These are phyloP conservation scores for Meyerozyma smithsonii DNA, from an alignment of 1,139 yeast species.

Conservation along the genomic window DNA sequence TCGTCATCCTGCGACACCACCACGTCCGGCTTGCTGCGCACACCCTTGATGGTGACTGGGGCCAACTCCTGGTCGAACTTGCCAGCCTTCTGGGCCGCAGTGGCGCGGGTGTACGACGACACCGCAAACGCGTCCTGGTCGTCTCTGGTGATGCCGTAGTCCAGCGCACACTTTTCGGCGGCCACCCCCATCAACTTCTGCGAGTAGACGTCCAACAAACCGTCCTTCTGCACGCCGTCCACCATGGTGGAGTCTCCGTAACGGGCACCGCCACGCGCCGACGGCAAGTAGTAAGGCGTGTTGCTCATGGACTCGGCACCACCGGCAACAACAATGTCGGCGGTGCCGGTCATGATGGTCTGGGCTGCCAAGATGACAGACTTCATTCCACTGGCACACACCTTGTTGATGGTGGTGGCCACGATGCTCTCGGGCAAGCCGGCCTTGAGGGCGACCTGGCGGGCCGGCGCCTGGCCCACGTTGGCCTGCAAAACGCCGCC, in stretches of 20 bases:
- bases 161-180: constrained; percentile 92
- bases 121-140: constrained; percentile 72
- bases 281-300: constrained; percentile 87
- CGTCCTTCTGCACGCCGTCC: constrained; percentile 90
- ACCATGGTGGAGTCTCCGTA: constrained; percentile 75
- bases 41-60: constrained; percentile 83
- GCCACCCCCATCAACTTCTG: constrained; percentile 90
- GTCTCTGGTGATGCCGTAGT: constrained; percentile 58
- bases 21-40: constrained; percentile 87
- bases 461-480: constrained; percentile 96
- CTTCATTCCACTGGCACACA: constrained; percentile 96
- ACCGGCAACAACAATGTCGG: constrained; percentile 92
- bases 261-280: constrained; percentile 50
- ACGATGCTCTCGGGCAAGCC: constrained; percentile 76
- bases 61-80: constrained; percentile 78
- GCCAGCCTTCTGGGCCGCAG: constrained; percentile 70
- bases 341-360: constrained; percentile 79
- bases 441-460: constrained; percentile 92
- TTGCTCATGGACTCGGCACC: constrained; percentile 98
- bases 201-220: constrained; percentile 85
- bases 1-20: constrained; percentile 71
- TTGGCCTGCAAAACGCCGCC: constrained; percentile 94
- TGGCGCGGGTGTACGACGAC: constrained; percentile 71
- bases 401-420: constrained; percentile 91
- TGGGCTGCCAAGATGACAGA: constrained; percentile 88